Evolutionary conservation across 2,329 filamentous ascomycete species (phyloP).

Genomic region (Penicillium sp.): DNA sequence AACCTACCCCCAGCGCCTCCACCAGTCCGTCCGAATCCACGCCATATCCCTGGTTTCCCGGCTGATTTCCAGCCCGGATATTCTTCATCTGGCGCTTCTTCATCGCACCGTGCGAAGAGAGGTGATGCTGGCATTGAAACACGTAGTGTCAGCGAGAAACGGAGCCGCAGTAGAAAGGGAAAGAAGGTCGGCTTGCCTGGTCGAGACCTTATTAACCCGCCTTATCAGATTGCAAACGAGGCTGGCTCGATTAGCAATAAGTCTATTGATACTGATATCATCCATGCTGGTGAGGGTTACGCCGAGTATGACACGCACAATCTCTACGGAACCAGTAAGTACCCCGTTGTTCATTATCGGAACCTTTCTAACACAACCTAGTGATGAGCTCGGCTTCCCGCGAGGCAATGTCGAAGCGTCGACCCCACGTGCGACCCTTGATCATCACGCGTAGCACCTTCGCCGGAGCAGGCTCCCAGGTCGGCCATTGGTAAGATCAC

Average conservation of each 20-base stretch:
- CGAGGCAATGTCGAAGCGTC: conserved; percentile 63
- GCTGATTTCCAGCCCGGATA: conserved; percentile 61
- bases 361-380: conserved; percentile 11
- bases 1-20: conserved; percentile 58
- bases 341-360: too few relatives aligned
- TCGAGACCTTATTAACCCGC: conserved; percentile 62
- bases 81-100: neutral
- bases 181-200: conserved; percentile 58
- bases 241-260: conserved; percentile 53
- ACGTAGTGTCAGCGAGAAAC: neutral
- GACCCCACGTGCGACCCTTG: conserved; percentile 63
- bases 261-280: conserved; percentile 65
- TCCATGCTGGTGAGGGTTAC: conserved; percentile 62
- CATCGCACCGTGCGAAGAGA: neutral
- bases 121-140: neutral
- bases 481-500: conserved; percentile 51
- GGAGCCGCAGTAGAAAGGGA: conserved; percentile 21
- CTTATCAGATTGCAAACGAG: conserved; percentile 64
- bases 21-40: conserved; percentile 61
- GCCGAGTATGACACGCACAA: conserved; percentile 75
- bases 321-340: conserved; percentile 63
- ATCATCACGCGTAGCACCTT: conserved; percentile 76
- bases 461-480: conserved; percentile 63
- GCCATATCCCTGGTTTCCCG: conserved; percentile 67
- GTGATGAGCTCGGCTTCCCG: conserved; percentile 69